These are phyloP conservation scores for Fusarium siculi DNA, from an alignment of 2,329 filamentous ascomycete genomes.

Conservation along the genomic window DNA sequence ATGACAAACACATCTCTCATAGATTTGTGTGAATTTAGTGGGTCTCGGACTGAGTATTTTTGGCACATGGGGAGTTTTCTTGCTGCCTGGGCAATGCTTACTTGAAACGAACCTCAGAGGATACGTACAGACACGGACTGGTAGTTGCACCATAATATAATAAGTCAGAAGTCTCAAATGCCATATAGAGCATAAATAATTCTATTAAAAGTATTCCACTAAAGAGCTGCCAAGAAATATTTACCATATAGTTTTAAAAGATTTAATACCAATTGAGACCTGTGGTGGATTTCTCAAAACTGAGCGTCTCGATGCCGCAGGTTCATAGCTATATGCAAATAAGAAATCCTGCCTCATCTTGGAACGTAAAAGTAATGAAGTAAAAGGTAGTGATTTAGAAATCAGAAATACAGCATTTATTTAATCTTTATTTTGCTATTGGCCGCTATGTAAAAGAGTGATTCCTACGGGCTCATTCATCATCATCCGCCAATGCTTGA, in stretches of 20 bases:
- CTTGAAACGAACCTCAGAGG: background rate
- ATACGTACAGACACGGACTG: background rate
- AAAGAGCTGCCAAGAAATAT: rapidly evolving
- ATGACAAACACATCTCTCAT: rapidly evolving
- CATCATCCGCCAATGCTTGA: background rate
- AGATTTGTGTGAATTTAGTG: background rate
- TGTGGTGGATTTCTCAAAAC: background rate
- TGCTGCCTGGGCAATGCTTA: background rate
- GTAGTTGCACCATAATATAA: background rate
- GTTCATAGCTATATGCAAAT: background rate
- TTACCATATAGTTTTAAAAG: background rate
- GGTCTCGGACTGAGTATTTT: background rate
- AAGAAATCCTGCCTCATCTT: background rate
- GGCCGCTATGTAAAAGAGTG: background rate
- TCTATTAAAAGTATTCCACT: rapidly evolving
- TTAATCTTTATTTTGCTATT: background rate
- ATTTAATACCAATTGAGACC: background rate
- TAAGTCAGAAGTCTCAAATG: background rate
- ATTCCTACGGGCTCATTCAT: background rate
- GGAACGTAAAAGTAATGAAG: too few relatives aligned
- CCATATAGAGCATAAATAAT: background rate
- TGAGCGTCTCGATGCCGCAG: background rate
- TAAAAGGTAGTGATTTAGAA: background rate
- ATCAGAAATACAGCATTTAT: too few relatives aligned
- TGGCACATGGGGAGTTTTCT: background rate